Conservation (phyloP, 495 filamentous ascomycete species). For the Sordaria brevicollis region DNA sequence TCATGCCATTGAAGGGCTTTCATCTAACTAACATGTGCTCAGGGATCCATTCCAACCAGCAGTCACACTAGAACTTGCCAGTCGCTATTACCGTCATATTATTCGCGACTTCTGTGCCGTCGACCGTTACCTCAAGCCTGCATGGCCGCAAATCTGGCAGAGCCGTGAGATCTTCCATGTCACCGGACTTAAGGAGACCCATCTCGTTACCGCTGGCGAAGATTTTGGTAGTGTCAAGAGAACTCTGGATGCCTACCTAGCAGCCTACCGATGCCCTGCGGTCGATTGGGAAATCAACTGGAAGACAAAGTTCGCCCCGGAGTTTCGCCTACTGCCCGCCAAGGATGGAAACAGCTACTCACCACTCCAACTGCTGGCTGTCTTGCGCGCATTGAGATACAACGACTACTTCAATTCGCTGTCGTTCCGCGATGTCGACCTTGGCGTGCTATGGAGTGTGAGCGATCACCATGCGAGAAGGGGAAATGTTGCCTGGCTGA, state of each 20-base stretch:
- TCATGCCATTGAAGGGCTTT: not conserved
- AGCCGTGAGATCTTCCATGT: slow-evolving; percentile 54
- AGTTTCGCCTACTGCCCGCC: slow-evolving; percentile 69
- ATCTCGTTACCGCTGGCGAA: slow-evolving; percentile 47
- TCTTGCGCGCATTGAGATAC: slow-evolving; percentile 80
- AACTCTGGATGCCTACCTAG: slow-evolving; percentile 77
- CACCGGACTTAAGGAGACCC: slow-evolving; percentile 45
- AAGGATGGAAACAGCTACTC: slow-evolving; percentile 53
- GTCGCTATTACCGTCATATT: slow-evolving; percentile 65
- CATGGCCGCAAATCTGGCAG: slow-evolving; percentile 67
- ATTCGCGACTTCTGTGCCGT: slow-evolving; percentile 61
- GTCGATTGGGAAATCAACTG: slow-evolving; percentile 73
- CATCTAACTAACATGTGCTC: slow-evolving; percentile 9
- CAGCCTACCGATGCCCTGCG: slow-evolving; percentile 61
- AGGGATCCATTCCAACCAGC: slow-evolving; percentile 56
- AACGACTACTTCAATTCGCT: slow-evolving; percentile 83
- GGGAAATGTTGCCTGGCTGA: slow-evolving; percentile 20
- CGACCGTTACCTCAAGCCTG: slow-evolving; percentile 70
- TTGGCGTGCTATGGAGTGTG: slow-evolving; percentile 31
- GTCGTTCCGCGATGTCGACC: slow-evolving; percentile 66
- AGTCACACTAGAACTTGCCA: slow-evolving; percentile 64
- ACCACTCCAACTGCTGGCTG: slow-evolving; percentile 66
- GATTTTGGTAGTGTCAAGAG: slow-evolving; percentile 73
- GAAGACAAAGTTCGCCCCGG: slow-evolving; percentile 68
- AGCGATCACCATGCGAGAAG: slow-evolving; percentile 21